Evolutionary conservation across 768 basidiomycete genomes (phyloP).

Genomic region (Russula ochroleuca): DNA sequence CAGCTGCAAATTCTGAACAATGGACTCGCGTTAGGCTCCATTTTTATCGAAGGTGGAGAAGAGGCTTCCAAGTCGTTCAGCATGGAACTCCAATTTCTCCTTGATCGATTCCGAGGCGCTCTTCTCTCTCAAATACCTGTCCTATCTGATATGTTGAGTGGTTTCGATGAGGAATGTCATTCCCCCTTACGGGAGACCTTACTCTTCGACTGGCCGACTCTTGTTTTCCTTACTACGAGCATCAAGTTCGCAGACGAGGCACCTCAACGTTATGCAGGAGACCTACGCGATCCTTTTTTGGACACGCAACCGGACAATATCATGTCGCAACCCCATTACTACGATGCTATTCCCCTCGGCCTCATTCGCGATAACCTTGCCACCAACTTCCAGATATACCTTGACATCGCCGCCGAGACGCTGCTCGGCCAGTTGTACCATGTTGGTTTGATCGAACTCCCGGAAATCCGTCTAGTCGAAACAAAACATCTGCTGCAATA

Average conservation of each 20-base stretch:
- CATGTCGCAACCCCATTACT: conserved; percentile 40
- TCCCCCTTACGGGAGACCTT: conserved; percentile 43
- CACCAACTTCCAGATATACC: conserved; percentile 52
- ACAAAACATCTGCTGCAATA: conserved; percentile 37
- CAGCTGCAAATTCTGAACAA: conserved; percentile 65
- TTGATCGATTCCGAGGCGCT: conserved; percentile 52
- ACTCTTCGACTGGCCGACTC: conserved; percentile 64
- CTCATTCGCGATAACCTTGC: conserved; percentile 59
- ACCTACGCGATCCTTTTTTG: conserved; percentile 46
- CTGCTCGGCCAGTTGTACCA: conserved; percentile 58
- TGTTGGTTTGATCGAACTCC: conserved; percentile 55
- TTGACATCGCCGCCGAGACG: conserved; percentile 48
- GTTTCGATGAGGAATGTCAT: conserved; percentile 51
- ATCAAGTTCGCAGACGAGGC: conserved; percentile 41
- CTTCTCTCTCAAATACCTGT: conserved; percentile 42
- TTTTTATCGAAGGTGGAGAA: conserved; percentile 42
- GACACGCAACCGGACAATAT: conserved; percentile 36
- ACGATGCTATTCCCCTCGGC: conserved; percentile 53
- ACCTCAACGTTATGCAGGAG: conserved; percentile 15
- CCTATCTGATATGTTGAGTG: conserved; percentile 46
- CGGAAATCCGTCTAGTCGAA: conserved; percentile 38
- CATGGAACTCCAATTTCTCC: conserved; percentile 33
- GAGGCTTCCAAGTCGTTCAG: conserved; percentile 13
- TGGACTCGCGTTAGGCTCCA: conserved; percentile 61
- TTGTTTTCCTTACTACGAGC: conserved; percentile 57